Percentiles rank a stretch among this genome's conserved stretches.
Evolutionary conservation across 345 rosid genomes (phyloP).

Genomic region (Salix suchowensis): DNA sequence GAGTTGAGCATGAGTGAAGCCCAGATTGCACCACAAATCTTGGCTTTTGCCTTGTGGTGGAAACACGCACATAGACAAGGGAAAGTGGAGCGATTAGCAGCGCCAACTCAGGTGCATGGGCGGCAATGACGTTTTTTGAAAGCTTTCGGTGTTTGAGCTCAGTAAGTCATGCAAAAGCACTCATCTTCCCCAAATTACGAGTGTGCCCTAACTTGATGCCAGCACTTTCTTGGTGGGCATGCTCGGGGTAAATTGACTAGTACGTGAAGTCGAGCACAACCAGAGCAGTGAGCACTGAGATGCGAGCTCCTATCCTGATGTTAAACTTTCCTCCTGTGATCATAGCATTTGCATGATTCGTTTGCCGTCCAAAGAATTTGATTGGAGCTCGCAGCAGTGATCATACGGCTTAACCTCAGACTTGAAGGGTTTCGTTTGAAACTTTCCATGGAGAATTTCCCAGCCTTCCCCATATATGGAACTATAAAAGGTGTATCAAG

Average conservation of each 20-base stretch:
- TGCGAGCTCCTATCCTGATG: neutral
- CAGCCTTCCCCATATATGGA: neutral
- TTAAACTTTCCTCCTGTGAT: neutral
- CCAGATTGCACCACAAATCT: neutral
- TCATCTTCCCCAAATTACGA: neutral
- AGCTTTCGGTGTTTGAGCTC: neutral
- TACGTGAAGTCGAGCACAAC: neutral
- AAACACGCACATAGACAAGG: neutral
- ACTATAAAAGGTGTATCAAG: neutral
- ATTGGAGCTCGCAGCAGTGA: neutral
- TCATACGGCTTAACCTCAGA: neutral
- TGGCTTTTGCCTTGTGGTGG: neutral
- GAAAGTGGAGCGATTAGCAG: neutral
- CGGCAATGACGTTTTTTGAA: conserved; percentile 1
- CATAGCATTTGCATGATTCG: neutral
- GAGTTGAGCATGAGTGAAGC: neutral
- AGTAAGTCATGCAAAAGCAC: neutral
- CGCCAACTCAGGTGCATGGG: conserved; percentile 4
- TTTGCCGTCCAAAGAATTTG: neutral
- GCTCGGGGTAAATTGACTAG: neutral
- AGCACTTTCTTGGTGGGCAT: neutral
- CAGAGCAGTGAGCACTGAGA: neutral
- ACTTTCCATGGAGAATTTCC: neutral
- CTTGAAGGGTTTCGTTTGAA: neutral
- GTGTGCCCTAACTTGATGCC: neutral